These are phyloP conservation scores for Boeremia lycopersici DNA, from an alignment of 2,329 filamentous ascomycete species.

Conservation along the genomic window DNA sequence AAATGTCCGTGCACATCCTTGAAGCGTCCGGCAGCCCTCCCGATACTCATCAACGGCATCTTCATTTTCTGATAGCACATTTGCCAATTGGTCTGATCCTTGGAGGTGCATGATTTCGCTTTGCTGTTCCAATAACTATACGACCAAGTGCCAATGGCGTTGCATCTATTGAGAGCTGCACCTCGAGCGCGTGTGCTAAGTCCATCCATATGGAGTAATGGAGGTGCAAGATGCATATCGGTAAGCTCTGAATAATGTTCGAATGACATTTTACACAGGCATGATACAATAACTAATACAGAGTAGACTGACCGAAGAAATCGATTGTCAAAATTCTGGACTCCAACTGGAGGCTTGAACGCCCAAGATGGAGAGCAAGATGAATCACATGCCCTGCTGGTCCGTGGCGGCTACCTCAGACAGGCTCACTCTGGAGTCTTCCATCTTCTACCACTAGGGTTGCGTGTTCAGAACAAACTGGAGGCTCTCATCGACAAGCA, in stretches of 20 bases:
- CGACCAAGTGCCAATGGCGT: slow-evolving; percentile 33
- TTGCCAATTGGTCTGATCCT: not conserved
- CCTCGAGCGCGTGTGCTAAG: slow-evolving; percentile 15
- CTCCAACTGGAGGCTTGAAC: slow-evolving; percentile 73
- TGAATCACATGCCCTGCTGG: slow-evolving; percentile 52
- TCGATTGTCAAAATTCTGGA: slow-evolving; percentile 77
- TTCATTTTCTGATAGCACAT: not conserved
- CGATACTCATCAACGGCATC: slow-evolving; percentile 14
- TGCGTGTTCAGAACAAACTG: slow-evolving; percentile 86
- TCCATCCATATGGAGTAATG: slow-evolving; percentile 1
- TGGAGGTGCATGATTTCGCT: not conserved
- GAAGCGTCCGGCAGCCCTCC: slow-evolving; percentile 15
- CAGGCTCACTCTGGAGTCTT: slow-evolving; percentile 87
- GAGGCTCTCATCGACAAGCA: slow-evolving; percentile 85
- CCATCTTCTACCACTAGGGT: slow-evolving; percentile 85
- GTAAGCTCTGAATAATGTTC: slow-evolving; percentile 33
- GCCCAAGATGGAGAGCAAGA: slow-evolving; percentile 57
- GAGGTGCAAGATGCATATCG: slow-evolving; percentile 42
- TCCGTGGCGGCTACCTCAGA: slow-evolving; percentile 55
- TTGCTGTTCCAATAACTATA: not conserved
- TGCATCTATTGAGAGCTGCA: slow-evolving; percentile 30
- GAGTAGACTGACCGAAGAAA: slow-evolving; percentile 61
- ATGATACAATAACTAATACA: not conserved
- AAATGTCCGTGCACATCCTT: slow-evolving; percentile 30
- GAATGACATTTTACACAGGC: not conserved